Evolutionary conservation across 352 stramenopile genomes (phyloP).

Genomic region (Pythium dissimile): DNA sequence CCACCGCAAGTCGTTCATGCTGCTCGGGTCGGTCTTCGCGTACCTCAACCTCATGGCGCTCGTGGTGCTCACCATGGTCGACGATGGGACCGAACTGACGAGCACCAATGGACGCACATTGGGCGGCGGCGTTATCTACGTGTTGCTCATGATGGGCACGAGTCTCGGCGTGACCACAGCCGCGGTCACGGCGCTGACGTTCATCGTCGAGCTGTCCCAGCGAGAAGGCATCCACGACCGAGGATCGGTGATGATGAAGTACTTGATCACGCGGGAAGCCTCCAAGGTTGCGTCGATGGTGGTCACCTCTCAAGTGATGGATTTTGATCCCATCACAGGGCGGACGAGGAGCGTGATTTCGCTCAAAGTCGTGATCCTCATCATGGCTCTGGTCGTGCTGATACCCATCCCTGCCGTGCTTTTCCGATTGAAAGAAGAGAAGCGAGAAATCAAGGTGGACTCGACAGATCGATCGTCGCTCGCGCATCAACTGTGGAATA

Average conservation of each 20-base stretch:
- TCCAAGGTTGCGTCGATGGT: constrained; percentile 36
- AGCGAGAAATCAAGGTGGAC: constrained; percentile 71
- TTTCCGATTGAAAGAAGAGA: constrained; percentile 65
- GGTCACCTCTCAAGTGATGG: constrained; percentile 26
- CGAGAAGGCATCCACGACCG: constrained; percentile 73
- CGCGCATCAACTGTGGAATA: constrained; percentile 61
- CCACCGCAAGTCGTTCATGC: constrained; percentile 77
- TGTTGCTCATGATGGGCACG: constrained; percentile 66
- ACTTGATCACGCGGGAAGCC: constrained; percentile 50
- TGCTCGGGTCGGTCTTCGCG: constrained; percentile 64
- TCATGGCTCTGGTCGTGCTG: constrained; percentile 65
- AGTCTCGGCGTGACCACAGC: constrained; percentile 61
- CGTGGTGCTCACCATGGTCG: constrained; percentile 53
- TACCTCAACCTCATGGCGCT: constrained; percentile 71
- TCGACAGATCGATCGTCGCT: constrained; percentile 56
- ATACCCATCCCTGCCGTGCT: constrained; percentile 63
- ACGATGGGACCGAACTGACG: constrained; percentile 36
- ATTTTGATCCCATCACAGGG: constrained; percentile 29
- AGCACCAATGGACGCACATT: constrained; percentile 46
- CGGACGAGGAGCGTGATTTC: constrained; percentile 41
- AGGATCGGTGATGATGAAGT: constrained; percentile 60
- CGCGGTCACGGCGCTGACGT: constrained; percentile 53
- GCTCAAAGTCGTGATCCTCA: constrained; percentile 65
- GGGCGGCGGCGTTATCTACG: constrained; percentile 58
- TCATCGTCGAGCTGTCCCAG: constrained; percentile 75